A percentile compares a stretch with the other conserved stretches of the same genome.
phyloP scores from a whole-genome alignment of 1,284 basidiomycete genomes.

The Takashimella tepidaria region DNA sequence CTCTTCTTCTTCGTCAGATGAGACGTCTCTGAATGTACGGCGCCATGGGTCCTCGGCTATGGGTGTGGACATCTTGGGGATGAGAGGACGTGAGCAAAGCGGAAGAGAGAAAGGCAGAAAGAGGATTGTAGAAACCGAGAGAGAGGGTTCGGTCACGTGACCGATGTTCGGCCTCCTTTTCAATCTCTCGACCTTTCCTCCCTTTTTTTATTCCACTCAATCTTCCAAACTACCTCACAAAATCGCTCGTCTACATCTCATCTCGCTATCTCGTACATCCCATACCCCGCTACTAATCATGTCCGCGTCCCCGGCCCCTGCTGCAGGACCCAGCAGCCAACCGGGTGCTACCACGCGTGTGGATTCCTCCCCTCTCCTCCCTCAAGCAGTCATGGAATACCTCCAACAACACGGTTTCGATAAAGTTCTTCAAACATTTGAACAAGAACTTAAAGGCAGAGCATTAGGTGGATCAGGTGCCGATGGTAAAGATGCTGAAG shows the following conservation, averaged over 20 bases:
- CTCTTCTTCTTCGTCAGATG: slow-evolving; percentile 6
- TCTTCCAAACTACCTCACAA: no score
- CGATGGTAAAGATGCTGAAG: slow-evolving; percentile 31
- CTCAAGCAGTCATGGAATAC: slow-evolving; percentile 71
- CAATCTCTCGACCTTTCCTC: no score
- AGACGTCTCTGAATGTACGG: not conserved
- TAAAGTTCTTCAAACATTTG: slow-evolving; percentile 67
- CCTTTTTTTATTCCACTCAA: no score
- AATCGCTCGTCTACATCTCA: no score
- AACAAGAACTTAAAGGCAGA: slow-evolving; percentile 57
- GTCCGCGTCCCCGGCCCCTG: slow-evolving; percentile 27
- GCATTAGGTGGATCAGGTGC: slow-evolving; percentile 53
- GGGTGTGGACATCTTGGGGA: not conserved
- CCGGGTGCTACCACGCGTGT: slow-evolving; percentile 13
- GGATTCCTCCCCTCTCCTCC: slow-evolving; percentile 27
- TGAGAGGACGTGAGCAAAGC: not conserved
- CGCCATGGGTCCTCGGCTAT: slow-evolving; percentile 5
- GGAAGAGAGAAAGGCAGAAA: not conserved
- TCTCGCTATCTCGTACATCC: no score
- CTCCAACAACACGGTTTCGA: slow-evolving; percentile 74
- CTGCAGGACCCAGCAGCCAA: slow-evolving; percentile 23
- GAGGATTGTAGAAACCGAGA: not conserved
- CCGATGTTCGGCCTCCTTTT: no score
- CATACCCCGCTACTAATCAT: slow-evolving; percentile 11
- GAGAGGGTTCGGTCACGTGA: not conserved